Conservation (phyloP, 192 early-diverging fungal genomes). For the Coemansia sp. region DNA sequence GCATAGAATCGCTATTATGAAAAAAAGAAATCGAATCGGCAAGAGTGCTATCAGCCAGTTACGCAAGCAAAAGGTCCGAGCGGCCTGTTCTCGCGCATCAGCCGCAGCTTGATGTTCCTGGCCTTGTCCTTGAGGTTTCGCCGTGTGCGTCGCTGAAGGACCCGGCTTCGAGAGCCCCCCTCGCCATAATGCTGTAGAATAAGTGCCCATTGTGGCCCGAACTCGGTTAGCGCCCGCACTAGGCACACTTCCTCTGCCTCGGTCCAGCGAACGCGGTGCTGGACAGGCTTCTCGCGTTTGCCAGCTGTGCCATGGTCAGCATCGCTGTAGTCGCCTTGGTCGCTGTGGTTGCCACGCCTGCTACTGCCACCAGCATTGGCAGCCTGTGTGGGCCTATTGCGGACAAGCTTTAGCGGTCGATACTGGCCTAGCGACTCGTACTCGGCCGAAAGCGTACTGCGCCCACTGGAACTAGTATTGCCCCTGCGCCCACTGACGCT, state of each 20-base stretch:
- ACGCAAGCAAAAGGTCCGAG: constrained; percentile 29
- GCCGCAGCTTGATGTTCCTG: constrained; percentile 45
- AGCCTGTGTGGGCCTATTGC: background rate
- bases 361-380: background rate
- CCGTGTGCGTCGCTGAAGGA: constrained; percentile 34
- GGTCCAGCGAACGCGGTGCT: constrained; percentile 24
- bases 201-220: constrained; percentile 29
- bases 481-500: background rate
- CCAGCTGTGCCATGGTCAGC: background rate
- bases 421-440: constrained; percentile 36
- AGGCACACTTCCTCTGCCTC: constrained; percentile 40
- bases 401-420: constrained; percentile 13
- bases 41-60: constrained; percentile 6
- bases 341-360: background rate
- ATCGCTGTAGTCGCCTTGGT: background rate
- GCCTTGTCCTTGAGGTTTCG: constrained; percentile 53
- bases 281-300: background rate
- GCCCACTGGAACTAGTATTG: background rate
- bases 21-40: background rate
- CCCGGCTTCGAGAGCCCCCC: constrained; percentile 15
- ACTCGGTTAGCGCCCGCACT: constrained; percentile 18
- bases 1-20: background rate
- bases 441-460: background rate
- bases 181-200: constrained; percentile 35
- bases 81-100: constrained; percentile 35